Conservation (phyloP, 73 alveolate genomes). For the Strombidium stylifer region DNA sequence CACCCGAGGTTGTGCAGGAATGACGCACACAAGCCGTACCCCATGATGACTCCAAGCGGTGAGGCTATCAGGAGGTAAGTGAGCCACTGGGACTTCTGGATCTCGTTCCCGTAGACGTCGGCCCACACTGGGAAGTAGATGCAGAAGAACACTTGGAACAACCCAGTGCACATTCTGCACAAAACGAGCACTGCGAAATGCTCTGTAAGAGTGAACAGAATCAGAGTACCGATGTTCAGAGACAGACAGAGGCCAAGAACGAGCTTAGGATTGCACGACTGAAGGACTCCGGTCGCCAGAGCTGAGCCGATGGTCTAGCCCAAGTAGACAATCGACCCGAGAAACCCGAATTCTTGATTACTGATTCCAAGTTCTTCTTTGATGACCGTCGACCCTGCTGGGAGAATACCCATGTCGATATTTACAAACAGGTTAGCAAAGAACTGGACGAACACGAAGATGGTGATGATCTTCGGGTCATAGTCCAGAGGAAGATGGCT, state of each 20-base stretch:
- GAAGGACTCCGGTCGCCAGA: too few relatives aligned
- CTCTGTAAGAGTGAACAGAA: conserved; percentile 46
- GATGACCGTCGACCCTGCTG: conserved; percentile 77
- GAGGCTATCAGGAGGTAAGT: conserved; percentile 73
- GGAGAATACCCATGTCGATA: conserved; percentile 85
- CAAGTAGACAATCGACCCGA: conserved; percentile 79
- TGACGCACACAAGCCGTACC: conserved; percentile 70
- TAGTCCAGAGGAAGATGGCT: too few relatives aligned
- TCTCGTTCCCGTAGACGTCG: conserved; percentile 67
- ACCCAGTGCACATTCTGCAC: conserved; percentile 73
- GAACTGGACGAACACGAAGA: not conserved
- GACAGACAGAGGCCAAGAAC: conserved; percentile 56
- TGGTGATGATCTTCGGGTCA: too few relatives aligned
- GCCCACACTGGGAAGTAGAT: conserved; percentile 88
- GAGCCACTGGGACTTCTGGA: conserved; percentile 72
- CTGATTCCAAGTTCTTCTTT: conserved; percentile 62
- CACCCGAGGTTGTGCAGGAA: conserved; percentile 55
- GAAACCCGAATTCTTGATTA: conserved; percentile 71
- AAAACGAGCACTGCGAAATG: conserved; percentile 38
- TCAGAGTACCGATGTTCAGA: conserved; percentile 14
- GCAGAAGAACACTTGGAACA: conserved; percentile 76
- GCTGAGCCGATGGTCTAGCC: too few relatives aligned
- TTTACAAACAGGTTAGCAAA: not conserved
- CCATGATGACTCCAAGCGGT: conserved; percentile 77
- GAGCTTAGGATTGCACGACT: conserved; percentile 77